A percentile compares a stretch with the other conserved stretches of the same genome.
Evolutionary conservation across 768 basidiomycete genomes (phyloP).

Genomic region (Tylopilus intermedius): DNA sequence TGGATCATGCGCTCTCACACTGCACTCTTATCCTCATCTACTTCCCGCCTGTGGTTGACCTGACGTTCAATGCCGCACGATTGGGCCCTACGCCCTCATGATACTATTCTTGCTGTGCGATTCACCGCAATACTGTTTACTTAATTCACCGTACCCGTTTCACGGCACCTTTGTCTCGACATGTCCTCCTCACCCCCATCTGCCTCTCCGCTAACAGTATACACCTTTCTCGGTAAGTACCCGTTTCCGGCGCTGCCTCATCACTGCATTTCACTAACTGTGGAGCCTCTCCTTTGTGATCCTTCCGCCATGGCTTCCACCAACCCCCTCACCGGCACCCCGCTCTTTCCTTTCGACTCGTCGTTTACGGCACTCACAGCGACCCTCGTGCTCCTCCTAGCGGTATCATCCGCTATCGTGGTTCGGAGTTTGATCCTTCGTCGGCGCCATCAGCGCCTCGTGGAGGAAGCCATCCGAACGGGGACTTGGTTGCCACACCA

Average conservation of each 20-base stretch:
- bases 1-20: constrained; percentile 8
- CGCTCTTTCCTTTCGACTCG: constrained; percentile 3
- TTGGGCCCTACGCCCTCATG: neutral
- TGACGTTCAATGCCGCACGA: neutral
- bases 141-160: neutral
- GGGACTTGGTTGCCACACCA: constrained; percentile 52
- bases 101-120: constrained; percentile 2
- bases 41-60: neutral
- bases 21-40: neutral
- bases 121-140: neutral
- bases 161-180: neutral
- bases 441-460: constrained; percentile 50
- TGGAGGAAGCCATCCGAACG: constrained; percentile 61
- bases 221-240: constrained; percentile 31
- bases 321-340: constrained; percentile 1
- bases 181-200: neutral
- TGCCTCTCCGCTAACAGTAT: constrained; percentile 19
- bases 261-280: neutral
- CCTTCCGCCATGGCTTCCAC: constrained; percentile 18
- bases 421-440: constrained; percentile 61
- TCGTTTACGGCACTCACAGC: constrained; percentile 47
- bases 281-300: neutral
- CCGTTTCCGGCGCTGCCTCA: neutral
- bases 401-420: constrained; percentile 64
- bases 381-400: constrained; percentile 62